Evolutionary conservation across 2,329 filamentous ascomycete species (phyloP), one percentile per base, ranked within the genome.

Genomic region (Nemania sp.): DNA sequence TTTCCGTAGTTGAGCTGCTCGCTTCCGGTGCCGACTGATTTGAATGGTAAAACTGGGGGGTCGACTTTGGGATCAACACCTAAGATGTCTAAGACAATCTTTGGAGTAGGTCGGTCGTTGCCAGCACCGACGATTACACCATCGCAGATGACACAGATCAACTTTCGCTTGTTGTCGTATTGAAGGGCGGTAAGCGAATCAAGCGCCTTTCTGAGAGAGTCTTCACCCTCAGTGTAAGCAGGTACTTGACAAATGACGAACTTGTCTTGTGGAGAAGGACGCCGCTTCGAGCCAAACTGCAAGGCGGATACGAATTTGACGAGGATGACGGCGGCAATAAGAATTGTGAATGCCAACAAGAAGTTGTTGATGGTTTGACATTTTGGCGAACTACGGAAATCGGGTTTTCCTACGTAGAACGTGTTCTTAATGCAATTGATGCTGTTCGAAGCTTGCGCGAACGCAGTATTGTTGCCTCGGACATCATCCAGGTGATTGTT

Each of bases 231-330:
- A 0, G 94, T 99, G 69, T 99, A 99, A 5, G 94, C 94, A 8
- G 94, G 94, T 26, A 99, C 91, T 72, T 97, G 91, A 73, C 94
- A 97, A 62, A 99, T 97, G 64, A 99, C 92, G 66, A 99, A 99
- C 70, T 97, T 99, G 73, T 99, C 94, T 72, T 97, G 94, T 31
- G 91, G 89, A 5, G 89, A 82, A 2, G 94, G 94, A 15, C 90
- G 86, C 54, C 90, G 84, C 76, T 97, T 97, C 5, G 91, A 91
- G 40, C 93, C 92, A 56, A 99, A 90, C 67, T 97, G 94, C 36
- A 99, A 80, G 11, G 94, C 94, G 47, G 94, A 86, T 67, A 99
- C 71, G 75, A 99, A 99, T 73, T 97, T 99, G 74, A 89, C 75
- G 45, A 86, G 68, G 60, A 97, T 92, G 57, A 97, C 89, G 1